These are phyloP conservation scores for Cudoniella acicularis DNA, from an alignment of 495 filamentous ascomycete species.

Conservation along the genomic window DNA sequence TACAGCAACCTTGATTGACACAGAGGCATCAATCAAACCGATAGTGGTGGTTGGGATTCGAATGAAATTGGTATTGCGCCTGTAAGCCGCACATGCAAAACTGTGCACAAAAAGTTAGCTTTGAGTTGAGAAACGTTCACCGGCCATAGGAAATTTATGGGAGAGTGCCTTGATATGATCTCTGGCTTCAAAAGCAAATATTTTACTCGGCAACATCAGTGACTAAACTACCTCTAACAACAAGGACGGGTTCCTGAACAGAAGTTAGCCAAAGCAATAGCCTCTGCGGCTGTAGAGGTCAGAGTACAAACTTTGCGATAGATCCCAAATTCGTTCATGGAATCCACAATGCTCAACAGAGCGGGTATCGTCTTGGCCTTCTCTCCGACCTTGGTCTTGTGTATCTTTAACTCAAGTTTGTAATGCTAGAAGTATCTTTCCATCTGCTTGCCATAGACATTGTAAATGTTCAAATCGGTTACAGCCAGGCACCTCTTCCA, in stretches of 20 bases:
- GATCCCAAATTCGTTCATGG: slow-evolving; percentile 64
- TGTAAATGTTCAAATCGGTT: slow-evolving; percentile 58
- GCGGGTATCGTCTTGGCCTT: slow-evolving; percentile 61
- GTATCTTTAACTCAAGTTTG: slow-evolving; percentile 50
- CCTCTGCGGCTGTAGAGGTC: neutral
- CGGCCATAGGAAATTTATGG: slow-evolving; percentile 25
- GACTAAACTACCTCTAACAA: slow-evolving; percentile 60
- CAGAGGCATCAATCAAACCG: slow-evolving; percentile 62
- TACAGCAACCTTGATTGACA: slow-evolving; percentile 62
- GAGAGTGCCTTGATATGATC: slow-evolving; percentile 23
- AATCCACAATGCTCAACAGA: slow-evolving; percentile 55
- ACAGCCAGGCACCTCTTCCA: slow-evolving; percentile 57
- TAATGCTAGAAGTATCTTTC: slow-evolving; percentile 54
- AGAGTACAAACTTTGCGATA: slow-evolving; percentile 47
- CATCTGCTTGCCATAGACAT: slow-evolving; percentile 56
- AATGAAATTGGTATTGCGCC: slow-evolving; percentile 53
- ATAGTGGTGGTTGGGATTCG: slow-evolving; percentile 62
- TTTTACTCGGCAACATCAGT: slow-evolving; percentile 62
- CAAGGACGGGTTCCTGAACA: slow-evolving; percentile 55
- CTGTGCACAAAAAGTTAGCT: slow-evolving; percentile 29
- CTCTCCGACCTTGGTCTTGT: slow-evolving; percentile 63
- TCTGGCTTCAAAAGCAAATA: slow-evolving; percentile 30
- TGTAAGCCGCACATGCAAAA: slow-evolving; percentile 57
- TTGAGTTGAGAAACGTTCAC: neutral
- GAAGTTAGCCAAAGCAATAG: slow-evolving; percentile 5